Conservation (phyloP, 2,329 filamentous ascomycete genomes). For the Aspergillus neotritici region DNA sequence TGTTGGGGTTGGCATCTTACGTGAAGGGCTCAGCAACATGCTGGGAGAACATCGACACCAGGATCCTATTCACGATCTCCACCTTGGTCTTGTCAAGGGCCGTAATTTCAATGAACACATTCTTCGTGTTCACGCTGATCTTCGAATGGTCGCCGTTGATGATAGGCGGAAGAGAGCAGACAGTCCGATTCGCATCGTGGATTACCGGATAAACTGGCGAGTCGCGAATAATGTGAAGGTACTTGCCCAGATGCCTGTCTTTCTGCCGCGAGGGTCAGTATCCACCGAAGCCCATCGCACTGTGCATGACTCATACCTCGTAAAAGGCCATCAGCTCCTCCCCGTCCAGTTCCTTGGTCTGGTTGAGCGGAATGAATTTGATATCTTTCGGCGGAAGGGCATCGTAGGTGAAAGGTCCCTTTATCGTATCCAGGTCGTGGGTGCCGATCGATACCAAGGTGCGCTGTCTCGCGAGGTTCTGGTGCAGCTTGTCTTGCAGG, state of each 20-base stretch:
- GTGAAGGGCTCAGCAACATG: conserved; percentile 87
- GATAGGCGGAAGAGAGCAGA: conserved; percentile 92
- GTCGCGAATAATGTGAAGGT: conserved; percentile 89
- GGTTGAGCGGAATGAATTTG: conserved; percentile 84
- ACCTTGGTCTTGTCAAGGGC: conserved; percentile 94
- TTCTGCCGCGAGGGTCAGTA: conserved; percentile 48
- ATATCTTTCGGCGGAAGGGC: conserved; percentile 87
- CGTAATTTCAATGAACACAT: conserved; percentile 95
- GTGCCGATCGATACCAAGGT: conserved; percentile 96
- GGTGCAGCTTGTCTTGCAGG: conserved; percentile 95
- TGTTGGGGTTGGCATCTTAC: conserved; percentile 25
- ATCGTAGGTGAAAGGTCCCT: conserved; percentile 96
- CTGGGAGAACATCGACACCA: conserved; percentile 94
- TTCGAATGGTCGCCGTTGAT: conserved; percentile 98
- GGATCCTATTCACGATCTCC: conserved; percentile 90
- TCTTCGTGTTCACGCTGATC: conserved; percentile 83
- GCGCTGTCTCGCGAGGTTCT: conserved; percentile 86
- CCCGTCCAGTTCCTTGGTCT: conserved; percentile 79
- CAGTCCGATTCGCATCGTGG: conserved; percentile 76
- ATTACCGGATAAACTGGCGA: conserved; percentile 93
- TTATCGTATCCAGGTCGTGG: conserved; percentile 86
- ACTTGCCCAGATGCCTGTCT: conserved; percentile 86
- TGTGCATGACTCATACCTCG: conserved; percentile 45
- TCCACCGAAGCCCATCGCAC: not conserved
- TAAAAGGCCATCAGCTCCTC: conserved; percentile 92